Evolutionary conservation across 495 filamentous ascomycete species (phyloP), one percentile per base, ranked within the genome.

Genomic region (Xylaria castorea): DNA sequence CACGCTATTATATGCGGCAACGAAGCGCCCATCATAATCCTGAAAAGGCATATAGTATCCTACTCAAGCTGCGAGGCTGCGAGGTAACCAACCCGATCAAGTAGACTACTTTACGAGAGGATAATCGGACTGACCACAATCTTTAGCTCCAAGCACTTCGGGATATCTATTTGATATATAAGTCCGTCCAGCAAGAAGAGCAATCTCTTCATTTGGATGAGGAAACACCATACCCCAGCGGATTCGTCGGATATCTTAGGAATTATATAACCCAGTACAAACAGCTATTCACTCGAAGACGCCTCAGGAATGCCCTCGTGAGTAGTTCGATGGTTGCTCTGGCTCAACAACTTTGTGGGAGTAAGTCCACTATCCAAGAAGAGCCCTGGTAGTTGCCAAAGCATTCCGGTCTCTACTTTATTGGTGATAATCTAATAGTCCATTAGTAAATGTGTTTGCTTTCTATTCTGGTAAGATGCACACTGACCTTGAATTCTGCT

Each of bases 301-400:
- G 79, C 8, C 60, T 80, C 11, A 70, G 78, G 30, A 80, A 80
- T 48, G 79, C 79, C 22, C 20, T 80, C 25, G 74, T 80, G 9
- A 77, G 76, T 20, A 77, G 71, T 55, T 74, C 75, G 18, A 77
- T 75, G 8, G 79, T 81, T 22, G 71, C 72, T 6, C 50, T 81
- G 2, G 73, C 76, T 16, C 79, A 81, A 46, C 79, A 81, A 63
- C 67, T 81, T 20, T 80, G 78, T 55, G 79, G 79, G 50, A 81
- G 79, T 80, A 73, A 76, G 79, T 72, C 8, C 25, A 73, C 46
- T 53, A 6, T 5, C 27, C 18, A 0, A 32, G 53, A 27, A 51
- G 18, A 40, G 16, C 2, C 32, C 11, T 5, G 25, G 18, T 4
- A n/a, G 0, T 22, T 30, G 36, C 36, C 11, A 16, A 44, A 40